Percentiles rank a stretch among this genome's conserved stretches.
Evolutionary conservation across 2,329 filamentous ascomycete species (phyloP).

Genomic region (Ophiostoma australiae): DNA sequence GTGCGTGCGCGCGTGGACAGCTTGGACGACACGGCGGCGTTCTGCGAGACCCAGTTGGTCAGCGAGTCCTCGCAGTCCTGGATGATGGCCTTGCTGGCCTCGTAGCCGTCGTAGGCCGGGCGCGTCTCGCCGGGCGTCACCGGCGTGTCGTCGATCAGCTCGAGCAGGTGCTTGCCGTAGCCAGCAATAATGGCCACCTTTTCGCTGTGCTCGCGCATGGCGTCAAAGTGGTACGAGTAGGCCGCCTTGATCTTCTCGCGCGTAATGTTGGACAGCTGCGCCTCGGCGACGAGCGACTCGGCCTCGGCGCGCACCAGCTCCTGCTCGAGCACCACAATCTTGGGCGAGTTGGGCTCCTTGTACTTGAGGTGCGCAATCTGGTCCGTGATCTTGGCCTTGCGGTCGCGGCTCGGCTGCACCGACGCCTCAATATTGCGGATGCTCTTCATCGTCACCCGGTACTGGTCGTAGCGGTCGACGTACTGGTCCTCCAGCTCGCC

Average conservation of each 20-base stretch:
- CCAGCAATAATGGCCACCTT: constrained; percentile 97
- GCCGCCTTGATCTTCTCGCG: constrained; percentile 98
- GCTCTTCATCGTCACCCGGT: constrained; percentile 98
- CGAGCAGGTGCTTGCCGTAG: constrained; percentile 96
- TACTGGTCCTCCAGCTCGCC: constrained; percentile 97
- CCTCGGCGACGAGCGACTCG: constrained; percentile 97
- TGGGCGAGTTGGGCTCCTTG: constrained; percentile 97
- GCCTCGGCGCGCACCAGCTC: constrained; percentile 97
- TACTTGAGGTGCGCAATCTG: constrained; percentile 99
- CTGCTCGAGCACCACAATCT: constrained; percentile 96
- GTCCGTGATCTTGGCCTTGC: constrained; percentile 99
- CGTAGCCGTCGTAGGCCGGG: constrained; percentile 93
- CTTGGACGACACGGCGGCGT: constrained; percentile 81
- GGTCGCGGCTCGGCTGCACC: constrained; percentile 94
- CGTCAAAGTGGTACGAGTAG: constrained; percentile 97
- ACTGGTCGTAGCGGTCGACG: constrained; percentile 98
- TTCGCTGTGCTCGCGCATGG: constrained; percentile 93
- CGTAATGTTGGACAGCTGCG: constrained; percentile 97
- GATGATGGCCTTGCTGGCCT: constrained; percentile 97
- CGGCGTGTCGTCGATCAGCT: constrained; percentile 92
- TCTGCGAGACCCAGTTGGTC: constrained; percentile 92
- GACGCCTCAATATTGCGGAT: constrained; percentile 99
- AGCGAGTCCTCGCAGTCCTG: constrained; percentile 97
- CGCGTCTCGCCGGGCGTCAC: constrained; percentile 97
- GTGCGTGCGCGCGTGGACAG: constrained; percentile 83